Conservation (phyloP, 768 basidiomycete genomes). For the Suillus subalutaceus region DNA sequence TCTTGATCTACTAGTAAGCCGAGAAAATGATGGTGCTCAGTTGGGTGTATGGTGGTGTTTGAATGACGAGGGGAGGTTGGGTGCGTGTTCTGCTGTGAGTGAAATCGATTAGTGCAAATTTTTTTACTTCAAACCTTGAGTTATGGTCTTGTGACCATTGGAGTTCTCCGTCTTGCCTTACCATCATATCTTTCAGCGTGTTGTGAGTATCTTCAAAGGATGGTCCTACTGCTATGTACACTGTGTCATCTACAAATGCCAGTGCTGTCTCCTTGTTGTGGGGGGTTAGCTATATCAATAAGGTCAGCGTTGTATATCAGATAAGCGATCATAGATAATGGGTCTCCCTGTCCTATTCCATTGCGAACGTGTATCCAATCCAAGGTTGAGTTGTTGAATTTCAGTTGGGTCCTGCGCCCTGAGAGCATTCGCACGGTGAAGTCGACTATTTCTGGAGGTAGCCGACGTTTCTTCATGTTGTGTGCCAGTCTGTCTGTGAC, state of each 20-base stretch:
- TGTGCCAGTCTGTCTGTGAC: slow-evolving; percentile 25
- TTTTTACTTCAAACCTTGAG: slow-evolving; percentile 17
- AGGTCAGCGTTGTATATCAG: slow-evolving; percentile 30
- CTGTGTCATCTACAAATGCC: slow-evolving; percentile 32
- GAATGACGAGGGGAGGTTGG: neutral
- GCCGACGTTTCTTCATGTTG: slow-evolving; percentile 31
- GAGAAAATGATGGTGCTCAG: neutral
- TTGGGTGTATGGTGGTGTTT: neutral
- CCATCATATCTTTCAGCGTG: slow-evolving; percentile 29
- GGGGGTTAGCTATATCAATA: slow-evolving; percentile 19
- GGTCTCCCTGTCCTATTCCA: slow-evolving; percentile 27
- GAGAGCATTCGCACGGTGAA: slow-evolving; percentile 35
- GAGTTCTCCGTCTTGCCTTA: slow-evolving; percentile 11
- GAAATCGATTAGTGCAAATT: slow-evolving; percentile 11
- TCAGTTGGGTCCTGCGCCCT: slow-evolving; percentile 7
- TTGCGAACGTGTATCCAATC: neutral
- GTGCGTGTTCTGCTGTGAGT: neutral
- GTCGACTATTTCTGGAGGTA: slow-evolving; percentile 16
- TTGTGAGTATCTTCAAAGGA: slow-evolving; percentile 23
- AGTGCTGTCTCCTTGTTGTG: slow-evolving; percentile 17
- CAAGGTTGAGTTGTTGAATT: slow-evolving; percentile 19
- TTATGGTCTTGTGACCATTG: slow-evolving; percentile 1
- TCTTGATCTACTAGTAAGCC: slow-evolving; percentile 9
- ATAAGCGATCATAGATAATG: slow-evolving; percentile 15
- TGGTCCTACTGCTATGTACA: slow-evolving; percentile 22